Base-by-base conservation (phyloP, 2,329 filamentous ascomycete genomes). In the Colletotrichum falcatum region DNA sequence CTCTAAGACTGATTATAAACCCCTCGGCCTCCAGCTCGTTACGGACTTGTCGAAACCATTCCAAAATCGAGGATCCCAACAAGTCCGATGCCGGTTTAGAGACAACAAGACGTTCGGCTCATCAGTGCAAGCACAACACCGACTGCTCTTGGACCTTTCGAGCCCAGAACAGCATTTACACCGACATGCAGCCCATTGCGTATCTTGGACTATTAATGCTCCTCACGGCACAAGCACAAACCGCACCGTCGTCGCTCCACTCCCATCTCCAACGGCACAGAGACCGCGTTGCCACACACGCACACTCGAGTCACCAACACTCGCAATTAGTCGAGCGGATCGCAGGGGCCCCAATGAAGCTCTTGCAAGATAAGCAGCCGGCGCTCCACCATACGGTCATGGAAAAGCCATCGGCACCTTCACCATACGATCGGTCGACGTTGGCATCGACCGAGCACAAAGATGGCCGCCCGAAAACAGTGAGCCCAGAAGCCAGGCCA, bases 221-320 rank as follows among this genome's bases (percentile, higher is more conserved):
- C 28, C n/a, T 60, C 55, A 60, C 69, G 11, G 28, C 60, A 30
- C 46, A 58, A 39, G 48, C 37, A n/a, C 39, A 60, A 23, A 37
- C 69, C 18, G 69, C 69, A 14, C 69, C 69, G 4, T 70, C 65
- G 6, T 70, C 65, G 20, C 33, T 65, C 26, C 69, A 70, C 61
- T 65, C 46, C 30, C 69, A 71, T 42, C 60, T 69, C 14, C 65
- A 71, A 28, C 68, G 68, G 28, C 68, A 71, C 39, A 62, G 70
- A 63, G 56, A 61, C 20, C 66, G 61, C 28, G 61, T 37, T 33
- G 64, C 64, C 14, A 71, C 59, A 54, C 68, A 71, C n/a, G 64
- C 64, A 3, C 68, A 68, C 53, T 59, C 54, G 16, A 68, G 44
- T 35, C 59, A 68, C 23, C 44, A 59, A 16, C 58, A 71, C 46